Conservation (phyloP, 805 yeast species). For the Cyberlindnera xylosilytica region DNA sequence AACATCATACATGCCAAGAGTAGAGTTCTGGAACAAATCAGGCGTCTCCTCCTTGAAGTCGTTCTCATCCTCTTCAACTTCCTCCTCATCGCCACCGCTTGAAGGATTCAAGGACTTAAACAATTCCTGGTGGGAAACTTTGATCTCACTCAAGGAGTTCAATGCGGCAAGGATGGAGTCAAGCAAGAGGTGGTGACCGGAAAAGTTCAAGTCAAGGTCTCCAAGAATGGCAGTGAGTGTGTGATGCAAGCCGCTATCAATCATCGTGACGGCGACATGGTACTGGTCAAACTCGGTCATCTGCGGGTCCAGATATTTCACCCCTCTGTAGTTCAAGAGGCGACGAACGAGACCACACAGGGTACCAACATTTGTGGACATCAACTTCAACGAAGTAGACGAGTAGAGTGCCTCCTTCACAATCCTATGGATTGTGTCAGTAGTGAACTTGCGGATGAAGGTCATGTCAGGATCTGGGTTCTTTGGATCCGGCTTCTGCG, state of each 20-base stretch:
- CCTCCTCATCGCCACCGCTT: slow-evolving; percentile 51
- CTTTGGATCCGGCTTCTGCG: slow-evolving; percentile 39
- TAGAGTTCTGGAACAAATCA: slow-evolving; percentile 81
- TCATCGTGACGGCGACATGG: slow-evolving; percentile 58
- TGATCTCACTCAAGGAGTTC: slow-evolving; percentile 52
- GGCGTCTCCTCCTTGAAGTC: slow-evolving; percentile 69
- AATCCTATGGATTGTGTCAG: slow-evolving; percentile 63
- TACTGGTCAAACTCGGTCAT: slow-evolving; percentile 59
- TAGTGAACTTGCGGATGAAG: slow-evolving; percentile 68
- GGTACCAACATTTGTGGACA: slow-evolving; percentile 55
- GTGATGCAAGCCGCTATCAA: slow-evolving; percentile 62
- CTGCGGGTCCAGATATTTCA: slow-evolving; percentile 18
- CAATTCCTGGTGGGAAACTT: slow-evolving; percentile 51
- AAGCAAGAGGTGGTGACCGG: slow-evolving; percentile 58
- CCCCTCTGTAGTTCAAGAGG: slow-evolving; percentile 26
- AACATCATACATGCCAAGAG: slow-evolving; percentile 91
- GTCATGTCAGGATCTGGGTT: slow-evolving; percentile 65
- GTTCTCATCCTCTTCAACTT: slow-evolving; percentile 51
- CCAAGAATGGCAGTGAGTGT: slow-evolving; percentile 60
- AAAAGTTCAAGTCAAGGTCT: slow-evolving; percentile 69
- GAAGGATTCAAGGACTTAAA: slow-evolving; percentile 44
- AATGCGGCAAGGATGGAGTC: slow-evolving; percentile 58
- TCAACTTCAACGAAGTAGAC: slow-evolving; percentile 34
- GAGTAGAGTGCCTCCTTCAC: slow-evolving; percentile 48
- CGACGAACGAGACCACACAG: slow-evolving; percentile 17